These are phyloP conservation scores for Poa pratensis DNA, from an alignment of 176 grass and related monocot genomes.

Conservation along the genomic window DNA sequence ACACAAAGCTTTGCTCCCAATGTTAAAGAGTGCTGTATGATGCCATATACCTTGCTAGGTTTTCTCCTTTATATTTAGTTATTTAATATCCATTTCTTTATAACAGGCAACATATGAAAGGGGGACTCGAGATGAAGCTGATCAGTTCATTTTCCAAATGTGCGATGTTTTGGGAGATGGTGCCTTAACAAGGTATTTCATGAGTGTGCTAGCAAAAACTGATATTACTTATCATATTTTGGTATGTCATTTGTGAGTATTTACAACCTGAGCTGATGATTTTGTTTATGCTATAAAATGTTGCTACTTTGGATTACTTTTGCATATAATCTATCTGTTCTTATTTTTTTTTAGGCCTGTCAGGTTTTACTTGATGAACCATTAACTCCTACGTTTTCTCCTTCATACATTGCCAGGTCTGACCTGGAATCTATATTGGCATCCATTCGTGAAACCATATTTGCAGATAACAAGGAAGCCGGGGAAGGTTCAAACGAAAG, in stretches of 20 bases:
- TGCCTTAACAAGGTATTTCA: conserved; percentile 63
- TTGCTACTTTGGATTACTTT: conserved; percentile 4
- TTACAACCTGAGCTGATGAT: background rate
- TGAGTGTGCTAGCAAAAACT: conserved; percentile 15
- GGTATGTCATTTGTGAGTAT: background rate
- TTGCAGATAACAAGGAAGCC: conserved; percentile 56
- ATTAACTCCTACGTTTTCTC: conserved; percentile 18
- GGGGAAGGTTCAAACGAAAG: conserved; percentile 37
- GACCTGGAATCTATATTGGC: conserved; percentile 78
- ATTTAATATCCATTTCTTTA: conserved; percentile 18
- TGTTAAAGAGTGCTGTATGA: background rate
- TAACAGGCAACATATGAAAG: conserved; percentile 80
- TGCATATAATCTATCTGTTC: background rate
- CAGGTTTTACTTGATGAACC: background rate
- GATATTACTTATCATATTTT: background rate
- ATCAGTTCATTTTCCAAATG: conserved; percentile 75
- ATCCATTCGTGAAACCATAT: conserved; percentile 75
- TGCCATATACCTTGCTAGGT: background rate
- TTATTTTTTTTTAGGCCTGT: conserved; percentile 9
- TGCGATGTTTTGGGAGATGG: conserved; percentile 81
- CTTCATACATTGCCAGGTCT: conserved; percentile 60
- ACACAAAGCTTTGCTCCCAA: background rate
- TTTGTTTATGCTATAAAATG: background rate
- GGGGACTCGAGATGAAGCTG: conserved; percentile 78
- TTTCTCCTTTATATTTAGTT: conserved; percentile 19